Percentiles rank a stretch among this genome's conserved stretches.
phyloP scores from a whole-genome alignment of 305 asterid genomes.

The Plantago coronopus region DNA sequence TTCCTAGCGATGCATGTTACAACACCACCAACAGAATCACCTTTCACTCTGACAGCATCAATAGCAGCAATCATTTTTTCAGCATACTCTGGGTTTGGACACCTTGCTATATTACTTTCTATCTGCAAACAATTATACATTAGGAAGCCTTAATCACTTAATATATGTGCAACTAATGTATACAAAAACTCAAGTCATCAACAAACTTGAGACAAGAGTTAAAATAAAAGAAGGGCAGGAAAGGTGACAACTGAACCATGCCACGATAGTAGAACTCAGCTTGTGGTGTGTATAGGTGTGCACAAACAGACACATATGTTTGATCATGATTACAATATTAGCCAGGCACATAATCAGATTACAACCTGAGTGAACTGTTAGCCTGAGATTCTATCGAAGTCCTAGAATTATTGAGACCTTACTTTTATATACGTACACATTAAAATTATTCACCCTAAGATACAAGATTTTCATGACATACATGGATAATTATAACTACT shows the following conservation, averaged over 20 bases:
- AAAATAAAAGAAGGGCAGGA: conserved; percentile 13
- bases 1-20: conserved; percentile 95
- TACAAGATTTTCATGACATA: too few species aligned
- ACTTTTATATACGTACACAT: too few species aligned
- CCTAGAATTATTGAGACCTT: too few species aligned
- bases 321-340: too few species aligned
- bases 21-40: conserved; percentile 96
- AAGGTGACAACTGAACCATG: conserved; percentile 10
- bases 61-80: conserved; percentile 96
- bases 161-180: conserved; percentile 8
- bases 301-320: too few species aligned
- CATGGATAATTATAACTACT: too few species aligned
- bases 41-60: conserved; percentile 82
- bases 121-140: conserved; percentile 42
- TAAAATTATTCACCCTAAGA: too few species aligned
- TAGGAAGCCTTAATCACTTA: conserved; percentile 8
- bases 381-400: too few species aligned
- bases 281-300: neutral
- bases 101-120: conserved; percentile 83
- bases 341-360: too few species aligned
- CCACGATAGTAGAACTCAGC: neutral
- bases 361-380: too few species aligned
- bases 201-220: conserved; percentile 11
- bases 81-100: conserved; percentile 91
- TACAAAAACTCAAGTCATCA: neutral